These are phyloP conservation scores for Eimeria maxima DNA, from an alignment of 169 alveolate species.

Conservation along the genomic window DNA sequence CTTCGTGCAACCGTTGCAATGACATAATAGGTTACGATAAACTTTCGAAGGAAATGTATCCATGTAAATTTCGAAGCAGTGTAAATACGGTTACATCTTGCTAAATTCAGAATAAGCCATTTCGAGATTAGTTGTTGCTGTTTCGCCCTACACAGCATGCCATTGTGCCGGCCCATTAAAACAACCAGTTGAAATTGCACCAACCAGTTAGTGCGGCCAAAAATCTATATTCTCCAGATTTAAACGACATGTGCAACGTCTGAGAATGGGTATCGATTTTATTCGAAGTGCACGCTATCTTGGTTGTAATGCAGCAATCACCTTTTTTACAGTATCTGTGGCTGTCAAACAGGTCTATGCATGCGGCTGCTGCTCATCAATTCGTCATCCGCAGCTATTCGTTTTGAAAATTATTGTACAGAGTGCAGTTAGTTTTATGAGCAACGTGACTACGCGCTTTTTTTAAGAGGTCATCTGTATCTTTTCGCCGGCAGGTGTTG, in stretches of 20 bases:
- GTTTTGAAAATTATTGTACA: background rate
- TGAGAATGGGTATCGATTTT: background rate
- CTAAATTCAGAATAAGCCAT: background rate
- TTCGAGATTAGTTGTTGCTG: background rate
- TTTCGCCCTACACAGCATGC: background rate
- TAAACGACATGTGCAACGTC: background rate
- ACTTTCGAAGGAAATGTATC: too few relatives aligned
- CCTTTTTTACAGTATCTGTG: background rate
- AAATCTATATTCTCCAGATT: background rate
- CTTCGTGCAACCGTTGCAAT: too few relatives aligned
- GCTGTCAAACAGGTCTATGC: background rate
- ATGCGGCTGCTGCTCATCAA: background rate
- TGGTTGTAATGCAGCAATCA: background rate
- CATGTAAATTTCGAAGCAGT: background rate
- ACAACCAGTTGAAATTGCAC: background rate
- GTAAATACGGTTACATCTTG: background rate
- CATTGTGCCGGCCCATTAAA: background rate
- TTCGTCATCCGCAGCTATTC: background rate
- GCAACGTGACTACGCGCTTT: background rate
- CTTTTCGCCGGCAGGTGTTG: background rate
- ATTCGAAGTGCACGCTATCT: background rate
- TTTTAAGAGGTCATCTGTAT: background rate
- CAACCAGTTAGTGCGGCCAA: background rate
- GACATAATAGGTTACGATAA: too few relatives aligned
- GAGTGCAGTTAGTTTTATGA: background rate